Percentiles rank a stretch among this genome's conserved stretches.
phyloP scores from a whole-genome alignment of 164 flowering plant species.

The Brasenia schreberi region DNA sequence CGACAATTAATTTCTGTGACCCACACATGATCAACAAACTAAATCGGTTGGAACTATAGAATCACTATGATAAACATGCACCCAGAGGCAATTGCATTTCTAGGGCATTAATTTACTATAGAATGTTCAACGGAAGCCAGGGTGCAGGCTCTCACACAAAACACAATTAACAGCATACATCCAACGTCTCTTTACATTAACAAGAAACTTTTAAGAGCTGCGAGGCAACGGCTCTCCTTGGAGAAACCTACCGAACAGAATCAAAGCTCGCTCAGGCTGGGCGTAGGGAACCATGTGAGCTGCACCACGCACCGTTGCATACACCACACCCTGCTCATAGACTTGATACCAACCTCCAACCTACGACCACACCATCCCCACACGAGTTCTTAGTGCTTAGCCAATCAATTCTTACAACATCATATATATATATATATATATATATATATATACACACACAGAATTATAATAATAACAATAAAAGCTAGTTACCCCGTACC shows the following conservation, averaged over 20 bases:
- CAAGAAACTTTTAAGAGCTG: background rate
- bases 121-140: background rate
- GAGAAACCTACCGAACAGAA: background rate
- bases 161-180: background rate
- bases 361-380: background rate
- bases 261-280: slow-evolving; percentile 1
- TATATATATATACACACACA: background rate
- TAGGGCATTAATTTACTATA: background rate
- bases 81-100: background rate
- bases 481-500: background rate
- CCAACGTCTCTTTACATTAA: background rate
- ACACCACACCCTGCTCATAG: background rate
- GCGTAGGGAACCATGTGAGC: slow-evolving; percentile 5
- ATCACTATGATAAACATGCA: too few species aligned
- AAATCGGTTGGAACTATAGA: too few species aligned
- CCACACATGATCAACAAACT: too few species aligned
- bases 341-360: background rate
- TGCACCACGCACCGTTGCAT: slow-evolving; percentile 2
- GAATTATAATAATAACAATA: background rate
- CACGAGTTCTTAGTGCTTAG: too few species aligned
- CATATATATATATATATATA: too few species aligned
- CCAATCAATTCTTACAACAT: too few species aligned
- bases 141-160: background rate
- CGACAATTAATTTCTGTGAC: too few species aligned
- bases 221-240: background rate